Evolutionary conservation across 495 filamentous ascomycete genomes (phyloP).

Genomic region (Hypoxylon rickii): DNA sequence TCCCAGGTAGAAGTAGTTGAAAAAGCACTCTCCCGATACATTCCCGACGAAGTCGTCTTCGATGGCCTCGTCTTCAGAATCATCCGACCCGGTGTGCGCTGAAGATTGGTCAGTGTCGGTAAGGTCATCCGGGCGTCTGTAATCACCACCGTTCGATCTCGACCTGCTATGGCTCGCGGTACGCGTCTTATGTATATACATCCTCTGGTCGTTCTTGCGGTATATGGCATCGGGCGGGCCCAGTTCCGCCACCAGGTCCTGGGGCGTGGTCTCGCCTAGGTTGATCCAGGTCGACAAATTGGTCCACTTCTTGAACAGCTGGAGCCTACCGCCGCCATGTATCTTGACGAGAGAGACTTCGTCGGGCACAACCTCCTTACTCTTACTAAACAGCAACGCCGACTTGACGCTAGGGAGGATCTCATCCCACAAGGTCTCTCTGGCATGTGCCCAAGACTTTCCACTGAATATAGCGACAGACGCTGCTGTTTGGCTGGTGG

Average conservation of each 20-base stretch:
- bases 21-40: slow-evolving; percentile 78
- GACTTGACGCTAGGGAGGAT: slow-evolving; percentile 67
- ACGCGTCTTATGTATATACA: slow-evolving; percentile 80
- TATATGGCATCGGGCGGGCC: slow-evolving; percentile 96
- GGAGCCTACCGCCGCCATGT: slow-evolving; percentile 72
- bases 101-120: slow-evolving; percentile 87
- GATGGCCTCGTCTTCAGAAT: slow-evolving; percentile 68
- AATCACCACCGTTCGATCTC: slow-evolving; percentile 54
- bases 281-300: slow-evolving; percentile 65
- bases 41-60: slow-evolving; percentile 54
- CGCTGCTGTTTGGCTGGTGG: slow-evolving; percentile 70
- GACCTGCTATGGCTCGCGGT: slow-evolving; percentile 51
- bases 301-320: slow-evolving; percentile 68
- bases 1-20: slow-evolving; percentile 94
- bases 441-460: slow-evolving; percentile 82
- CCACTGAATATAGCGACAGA: slow-evolving; percentile 90
- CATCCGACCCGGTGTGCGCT: slow-evolving; percentile 74
- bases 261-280: slow-evolving; percentile 81
- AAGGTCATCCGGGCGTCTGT: slow-evolving; percentile 58
- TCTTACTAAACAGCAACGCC: slow-evolving; percentile 54
- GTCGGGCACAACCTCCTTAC: slow-evolving; percentile 68
- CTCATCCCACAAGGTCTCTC: slow-evolving; percentile 74
- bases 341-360: slow-evolving; percentile 82
- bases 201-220: slow-evolving; percentile 85
- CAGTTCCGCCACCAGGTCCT: slow-evolving; percentile 87